Conservation (phyloP, 768 basidiomycete genomes). For the Tricholoma saponaceum region DNA sequence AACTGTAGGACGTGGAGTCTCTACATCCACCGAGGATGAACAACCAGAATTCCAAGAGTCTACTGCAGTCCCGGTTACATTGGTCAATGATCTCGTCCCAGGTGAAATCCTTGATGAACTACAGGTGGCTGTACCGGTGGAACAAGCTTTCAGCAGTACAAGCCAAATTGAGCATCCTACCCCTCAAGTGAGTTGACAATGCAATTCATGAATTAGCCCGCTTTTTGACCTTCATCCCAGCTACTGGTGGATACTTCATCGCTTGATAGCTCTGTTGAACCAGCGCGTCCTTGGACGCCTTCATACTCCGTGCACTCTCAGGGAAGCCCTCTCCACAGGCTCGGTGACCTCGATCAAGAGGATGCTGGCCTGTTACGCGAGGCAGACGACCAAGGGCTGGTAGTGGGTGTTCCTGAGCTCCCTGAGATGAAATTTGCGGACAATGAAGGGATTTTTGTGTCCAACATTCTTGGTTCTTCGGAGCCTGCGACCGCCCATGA, state of each 20-base stretch:
- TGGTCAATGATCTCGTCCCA: neutral
- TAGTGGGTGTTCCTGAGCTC: constrained; percentile 3
- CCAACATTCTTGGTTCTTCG: neutral
- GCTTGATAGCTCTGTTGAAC: constrained; percentile 10
- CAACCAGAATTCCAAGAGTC: constrained; percentile 7
- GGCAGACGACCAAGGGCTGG: neutral
- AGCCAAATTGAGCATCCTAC: neutral
- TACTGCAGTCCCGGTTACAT: neutral
- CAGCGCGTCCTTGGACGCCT: constrained; percentile 32
- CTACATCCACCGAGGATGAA: constrained; percentile 17
- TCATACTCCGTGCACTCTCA: constrained; percentile 40
- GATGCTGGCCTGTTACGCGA: neutral
- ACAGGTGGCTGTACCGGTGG: neutral
- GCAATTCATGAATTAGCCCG: neutral
- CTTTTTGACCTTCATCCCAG: neutral
- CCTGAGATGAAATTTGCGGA: constrained; percentile 12
- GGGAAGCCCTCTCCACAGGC: constrained; percentile 23
- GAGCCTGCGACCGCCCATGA: neutral
- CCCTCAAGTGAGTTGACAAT: neutral
- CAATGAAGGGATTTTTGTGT: constrained; percentile 5
- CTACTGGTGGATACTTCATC: constrained; percentile 17
- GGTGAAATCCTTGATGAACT: neutral
- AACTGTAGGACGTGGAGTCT: constrained; percentile 28
- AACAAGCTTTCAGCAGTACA: neutral
- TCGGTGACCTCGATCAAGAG: constrained; percentile 11